These are phyloP conservation scores for Thuja plicata DNA, from an alignment of 83 land plant genomes.

Conservation along the genomic window DNA sequence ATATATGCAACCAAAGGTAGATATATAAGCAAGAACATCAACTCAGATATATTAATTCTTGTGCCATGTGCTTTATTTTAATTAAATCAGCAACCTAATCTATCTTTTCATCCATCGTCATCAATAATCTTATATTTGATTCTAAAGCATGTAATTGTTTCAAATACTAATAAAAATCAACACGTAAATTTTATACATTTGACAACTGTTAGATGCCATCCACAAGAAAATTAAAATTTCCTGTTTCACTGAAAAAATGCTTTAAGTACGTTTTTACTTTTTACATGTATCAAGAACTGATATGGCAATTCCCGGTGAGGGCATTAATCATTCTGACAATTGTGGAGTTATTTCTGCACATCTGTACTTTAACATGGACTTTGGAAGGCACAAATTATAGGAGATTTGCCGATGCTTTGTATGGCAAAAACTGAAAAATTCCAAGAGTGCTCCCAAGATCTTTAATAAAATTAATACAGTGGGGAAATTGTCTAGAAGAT, in stretches of 20 bases:
- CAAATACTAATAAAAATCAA: background rate
- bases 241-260: background rate
- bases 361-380: background rate
- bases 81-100: background rate
- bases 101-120: background rate
- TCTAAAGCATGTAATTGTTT: background rate
- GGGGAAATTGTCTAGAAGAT: background rate
- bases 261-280: background rate
- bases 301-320: background rate
- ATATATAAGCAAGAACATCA: background rate
- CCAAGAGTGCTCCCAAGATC: background rate
- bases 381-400: background rate
- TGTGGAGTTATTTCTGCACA: background rate
- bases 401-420: background rate
- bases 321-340: background rate
- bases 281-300: background rate
- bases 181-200: background rate
- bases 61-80: background rate
- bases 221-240: background rate
- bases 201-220: background rate
- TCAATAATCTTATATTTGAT: background rate
- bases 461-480: background rate
- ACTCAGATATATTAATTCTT: background rate
- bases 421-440: background rate
- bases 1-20: background rate